Percentiles rank a stretch among this genome's conserved stretches.
phyloP scores from a whole-genome alignment of 768 basidiomycete species.

The Megacollybia marginata region DNA sequence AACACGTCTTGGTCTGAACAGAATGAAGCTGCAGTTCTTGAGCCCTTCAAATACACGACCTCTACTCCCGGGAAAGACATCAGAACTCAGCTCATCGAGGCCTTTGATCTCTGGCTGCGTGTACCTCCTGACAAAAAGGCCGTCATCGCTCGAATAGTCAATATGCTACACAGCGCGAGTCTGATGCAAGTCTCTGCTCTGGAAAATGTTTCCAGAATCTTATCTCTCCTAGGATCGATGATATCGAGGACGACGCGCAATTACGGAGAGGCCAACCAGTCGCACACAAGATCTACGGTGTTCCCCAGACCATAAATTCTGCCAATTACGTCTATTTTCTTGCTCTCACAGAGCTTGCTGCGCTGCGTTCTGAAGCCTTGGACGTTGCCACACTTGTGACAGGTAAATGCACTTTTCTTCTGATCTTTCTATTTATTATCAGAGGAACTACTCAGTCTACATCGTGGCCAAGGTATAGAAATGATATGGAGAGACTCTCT shows the following conservation, averaged over 20 bases:
- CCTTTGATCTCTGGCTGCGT: slow-evolving; percentile 89
- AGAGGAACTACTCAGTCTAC: slow-evolving; percentile 73
- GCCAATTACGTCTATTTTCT: slow-evolving; percentile 97
- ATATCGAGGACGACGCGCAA: slow-evolving; percentile 89
- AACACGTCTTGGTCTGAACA: not conserved
- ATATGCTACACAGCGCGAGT: slow-evolving; percentile 93
- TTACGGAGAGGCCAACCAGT: slow-evolving; percentile 82
- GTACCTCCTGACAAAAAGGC: slow-evolving; percentile 68
- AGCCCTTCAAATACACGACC: slow-evolving; percentile 82
- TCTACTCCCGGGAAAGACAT: slow-evolving; percentile 92
- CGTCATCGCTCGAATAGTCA: slow-evolving; percentile 75
- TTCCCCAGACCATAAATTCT: slow-evolving; percentile 95
- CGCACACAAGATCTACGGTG: slow-evolving; percentile 92
- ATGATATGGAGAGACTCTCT: slow-evolving; percentile 91
- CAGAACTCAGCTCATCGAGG: slow-evolving; percentile 77
- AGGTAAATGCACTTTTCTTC: slow-evolving; percentile 17
- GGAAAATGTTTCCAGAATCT: not conserved
- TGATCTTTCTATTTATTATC: too few relatives aligned
- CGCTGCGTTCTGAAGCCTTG: slow-evolving; percentile 34
- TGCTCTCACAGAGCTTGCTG: slow-evolving; percentile 79
- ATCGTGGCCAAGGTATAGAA: slow-evolving; percentile 93
- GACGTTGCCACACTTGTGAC: slow-evolving; percentile 71
- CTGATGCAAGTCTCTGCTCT: slow-evolving; percentile 53
- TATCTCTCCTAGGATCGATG: slow-evolving; percentile 62
- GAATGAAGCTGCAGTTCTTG: slow-evolving; percentile 39